A percentile compares a stretch with the other conserved stretches of the same genome.
Evolutionary conservation across 768 basidiomycete species (phyloP).

Genomic region (Serendipita indica): DNA sequence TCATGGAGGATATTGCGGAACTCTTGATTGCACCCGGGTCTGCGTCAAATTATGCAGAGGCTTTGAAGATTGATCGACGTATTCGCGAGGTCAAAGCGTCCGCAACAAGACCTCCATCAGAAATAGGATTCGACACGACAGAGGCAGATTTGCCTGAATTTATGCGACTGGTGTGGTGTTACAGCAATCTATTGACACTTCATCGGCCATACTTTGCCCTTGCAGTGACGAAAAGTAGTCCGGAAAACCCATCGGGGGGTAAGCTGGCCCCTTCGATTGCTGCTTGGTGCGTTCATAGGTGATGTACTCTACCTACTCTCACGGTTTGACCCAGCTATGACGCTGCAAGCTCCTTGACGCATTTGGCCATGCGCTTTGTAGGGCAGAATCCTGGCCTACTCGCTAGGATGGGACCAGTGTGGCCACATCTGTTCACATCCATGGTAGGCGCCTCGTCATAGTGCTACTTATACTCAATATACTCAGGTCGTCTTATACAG

Average conservation of each 20-base stretch:
- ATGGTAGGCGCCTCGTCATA: background rate
- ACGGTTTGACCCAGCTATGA: conserved; percentile 8
- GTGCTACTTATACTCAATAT: background rate
- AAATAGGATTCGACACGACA: background rate
- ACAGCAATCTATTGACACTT: background rate
- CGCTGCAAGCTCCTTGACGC: background rate
- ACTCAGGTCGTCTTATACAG: background rate
- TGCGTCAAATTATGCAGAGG: background rate
- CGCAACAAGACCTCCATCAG: background rate
- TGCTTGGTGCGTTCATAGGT: background rate
- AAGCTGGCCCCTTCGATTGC: background rate
- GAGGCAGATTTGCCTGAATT: background rate
- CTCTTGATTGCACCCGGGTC: background rate
- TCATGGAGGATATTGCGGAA: background rate
- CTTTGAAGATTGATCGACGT: background rate
- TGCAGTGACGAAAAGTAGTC: background rate
- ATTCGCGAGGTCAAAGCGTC: background rate
- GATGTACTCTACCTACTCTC: too few species aligned
- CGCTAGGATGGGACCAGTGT: background rate
- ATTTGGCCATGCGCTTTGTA: background rate
- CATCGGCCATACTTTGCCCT: conserved; percentile 2
- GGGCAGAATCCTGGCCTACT: background rate
- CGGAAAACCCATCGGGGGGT: background rate
- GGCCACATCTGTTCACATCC: conserved; percentile 7
- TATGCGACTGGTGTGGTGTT: background rate